Percentiles rank a stretch among this genome's conserved stretches.
phyloP scores from a whole-genome alignment of 805 yeast genomes.

The Candida sanyiensis region DNA sequence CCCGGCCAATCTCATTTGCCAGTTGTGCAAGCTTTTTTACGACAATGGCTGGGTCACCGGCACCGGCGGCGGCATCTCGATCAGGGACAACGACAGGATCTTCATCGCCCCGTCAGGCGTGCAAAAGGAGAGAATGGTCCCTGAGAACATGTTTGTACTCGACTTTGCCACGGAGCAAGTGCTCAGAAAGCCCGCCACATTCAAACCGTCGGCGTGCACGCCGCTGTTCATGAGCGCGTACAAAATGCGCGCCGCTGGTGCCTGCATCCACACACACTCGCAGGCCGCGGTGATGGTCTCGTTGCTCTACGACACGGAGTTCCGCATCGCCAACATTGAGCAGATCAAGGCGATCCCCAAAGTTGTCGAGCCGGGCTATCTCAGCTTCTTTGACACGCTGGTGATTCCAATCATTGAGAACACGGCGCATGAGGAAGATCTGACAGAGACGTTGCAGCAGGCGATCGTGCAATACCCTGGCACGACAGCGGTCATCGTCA shows the following conservation, averaged over 20 bases:
- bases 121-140: slow-evolving; percentile 83
- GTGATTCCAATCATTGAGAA: slow-evolving; percentile 89
- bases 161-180: slow-evolving; percentile 47
- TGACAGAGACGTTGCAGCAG: slow-evolving; percentile 56
- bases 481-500: slow-evolving; percentile 79
- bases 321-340: slow-evolving; percentile 75
- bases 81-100: slow-evolving; percentile 47
- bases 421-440: slow-evolving; percentile 81
- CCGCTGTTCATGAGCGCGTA: slow-evolving; percentile 67
- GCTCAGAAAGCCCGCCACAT: slow-evolving; percentile 53
- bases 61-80: slow-evolving; percentile 93
- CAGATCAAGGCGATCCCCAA: slow-evolving; percentile 87
- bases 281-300: slow-evolving; percentile 82
- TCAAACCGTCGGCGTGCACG: slow-evolving; percentile 91
- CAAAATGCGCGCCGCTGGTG: slow-evolving; percentile 78
- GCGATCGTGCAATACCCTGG: slow-evolving; percentile 69
- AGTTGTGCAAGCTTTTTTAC: slow-evolving; percentile 71
- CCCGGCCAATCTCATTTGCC: slow-evolving; percentile 83
- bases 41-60: slow-evolving; percentile 90
- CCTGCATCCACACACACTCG: slow-evolving; percentile 93
- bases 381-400: slow-evolving; percentile 68
- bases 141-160: slow-evolving; percentile 76
- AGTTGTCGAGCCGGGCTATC: slow-evolving; percentile 45
- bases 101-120: slow-evolving; percentile 95
- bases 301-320: slow-evolving; percentile 61